Base-by-base conservation (phyloP, 169 alveolate genomes). In the Plasmodium inui region DNA sequence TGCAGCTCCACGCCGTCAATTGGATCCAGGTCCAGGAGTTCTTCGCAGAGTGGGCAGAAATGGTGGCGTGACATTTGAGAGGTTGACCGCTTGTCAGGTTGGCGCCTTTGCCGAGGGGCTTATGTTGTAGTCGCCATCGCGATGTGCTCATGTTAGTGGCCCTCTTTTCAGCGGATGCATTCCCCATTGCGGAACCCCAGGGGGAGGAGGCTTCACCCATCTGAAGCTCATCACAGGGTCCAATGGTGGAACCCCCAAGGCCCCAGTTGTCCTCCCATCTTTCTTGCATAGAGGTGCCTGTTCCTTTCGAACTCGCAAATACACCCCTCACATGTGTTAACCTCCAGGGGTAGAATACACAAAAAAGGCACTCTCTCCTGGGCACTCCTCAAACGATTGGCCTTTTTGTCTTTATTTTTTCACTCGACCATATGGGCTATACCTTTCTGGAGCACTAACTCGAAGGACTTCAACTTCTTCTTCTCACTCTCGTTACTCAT, bases 391-490 rank as follows among this genome's bases (percentile, higher is more conserved):
- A 67, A 67, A 9, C n/a, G 30, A 8, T 22, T 28, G 28, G 9
- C 8, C 19, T 28, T 26, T 46, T 19, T 80, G 86, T 80, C 73
- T 41, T 80, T 41, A 80, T 9, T 79, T 9, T 79, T 41, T 79
- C 57, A 39, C 61, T 80, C 37, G 6, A 9, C 61, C 14, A 46
- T 1, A 41, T 19, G 19, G 30, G 19, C 22, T 44, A 46, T 44
- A 88, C 94, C 94, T 80, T 88, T 88, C 72, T 88, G 94, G 70
- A 88, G 94, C 34, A 88, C 74, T 39, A 88, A 50, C 50, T 88
- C 94, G 55, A 78, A 88, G 34, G 94, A 90, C 37, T 88, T 78
- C 81, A 88, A 57, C 53, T 79, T 88, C 46, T 79, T 88, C 46
- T 79, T 88, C 22, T 37, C 71, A 78, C 32, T 17, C 50, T 76